Evolutionary conservation across 495 filamentous ascomycete genomes (phyloP), one percentile per base, ranked within the genome.

Genomic region (Neurospora tetraspora): DNA sequence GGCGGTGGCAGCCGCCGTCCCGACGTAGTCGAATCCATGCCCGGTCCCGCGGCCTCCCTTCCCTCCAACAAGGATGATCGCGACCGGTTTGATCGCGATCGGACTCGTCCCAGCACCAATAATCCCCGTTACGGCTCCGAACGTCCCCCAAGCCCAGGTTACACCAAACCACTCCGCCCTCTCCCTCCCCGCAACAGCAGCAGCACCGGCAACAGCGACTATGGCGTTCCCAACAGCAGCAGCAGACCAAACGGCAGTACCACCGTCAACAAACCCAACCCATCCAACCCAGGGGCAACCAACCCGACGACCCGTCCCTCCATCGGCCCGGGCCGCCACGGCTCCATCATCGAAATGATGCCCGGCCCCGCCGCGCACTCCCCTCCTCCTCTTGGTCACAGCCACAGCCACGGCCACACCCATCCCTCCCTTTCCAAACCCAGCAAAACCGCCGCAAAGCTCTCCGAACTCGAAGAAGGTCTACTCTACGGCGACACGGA

Each of bases 251-350:
- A 23, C n/a, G 11, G 40, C 36, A 73, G 1, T 12, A 31, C 8
- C 65, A 65, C 6, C 59, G 40, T 31, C 53, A n/a, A 2, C 45
- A 36, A 16, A 31, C 20, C 70, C 45, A 36, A 23, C 40, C 20
- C 70, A 31, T 36, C n/a, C 38, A 34, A 70, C 53, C 70, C 73
- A 18, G 71, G 69, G n/a, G 72, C 78, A 14, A 71, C 73, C 27
- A 78, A 77, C 71, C 53, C 76, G 39, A 42, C 47, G 71, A 53
- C 11, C 70, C 74, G 40, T 73, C 77, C 36, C 74, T 70, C 59
- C 68, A 71, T 31, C 68, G n/a, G 38, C 31, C 72, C 68, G 43
- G 72, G 42, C 69, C 73, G 65, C 23, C 61, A 65, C 53, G 53
- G 53, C 53, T 65, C 53, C 38, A 31, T 69, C 36, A 31, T 69